phyloP scores from a whole-genome alignment of 495 filamentous ascomycete species.

The Neurospora discreta region DNA sequence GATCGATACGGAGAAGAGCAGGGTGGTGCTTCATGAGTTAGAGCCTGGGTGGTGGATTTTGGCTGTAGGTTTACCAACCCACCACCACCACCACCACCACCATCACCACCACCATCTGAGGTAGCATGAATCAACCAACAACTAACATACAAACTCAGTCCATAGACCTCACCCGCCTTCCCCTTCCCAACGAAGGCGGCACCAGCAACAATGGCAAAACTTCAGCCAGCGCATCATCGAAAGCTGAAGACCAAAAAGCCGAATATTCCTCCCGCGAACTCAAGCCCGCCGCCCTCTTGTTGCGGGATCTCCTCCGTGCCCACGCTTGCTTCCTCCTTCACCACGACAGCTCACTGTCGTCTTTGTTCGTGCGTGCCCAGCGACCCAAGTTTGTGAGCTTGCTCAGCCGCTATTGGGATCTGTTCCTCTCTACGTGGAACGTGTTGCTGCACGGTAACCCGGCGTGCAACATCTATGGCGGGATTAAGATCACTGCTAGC shows the following conservation, averaged over 20 bases:
- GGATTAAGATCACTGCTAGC: slow-evolving; percentile 80
- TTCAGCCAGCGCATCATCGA: neutral
- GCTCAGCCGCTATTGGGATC: slow-evolving; percentile 76
- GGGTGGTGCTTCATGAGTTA: slow-evolving; percentile 75
- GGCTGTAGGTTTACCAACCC: slow-evolving; percentile 30
- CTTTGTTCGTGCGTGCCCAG: slow-evolving; percentile 46
- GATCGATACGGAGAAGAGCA: slow-evolving; percentile 80
- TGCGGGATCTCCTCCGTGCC: slow-evolving; percentile 71
- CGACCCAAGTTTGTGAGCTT: slow-evolving; percentile 39
- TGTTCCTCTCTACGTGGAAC: slow-evolving; percentile 75
- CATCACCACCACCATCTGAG: neutral
- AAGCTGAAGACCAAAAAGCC: slow-evolving; percentile 24
- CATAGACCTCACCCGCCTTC: slow-evolving; percentile 58
- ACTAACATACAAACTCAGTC: slow-evolving; percentile 36
- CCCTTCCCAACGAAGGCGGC: slow-evolving; percentile 24
- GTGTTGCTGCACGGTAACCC: slow-evolving; percentile 85
- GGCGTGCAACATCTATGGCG: slow-evolving; percentile 62
- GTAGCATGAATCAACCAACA: neutral
- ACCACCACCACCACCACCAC: neutral
- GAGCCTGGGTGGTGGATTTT: slow-evolving; percentile 86
- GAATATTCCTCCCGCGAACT: slow-evolving; percentile 88
- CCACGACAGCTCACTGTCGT: slow-evolving; percentile 58
- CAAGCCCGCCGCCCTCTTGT: slow-evolving; percentile 64
- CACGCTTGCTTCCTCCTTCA: slow-evolving; percentile 80
- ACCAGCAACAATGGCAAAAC: slow-evolving; percentile 7